phyloP scores from a whole-genome alignment of 805 yeast species.

The Candida yuanshanica region DNA sequence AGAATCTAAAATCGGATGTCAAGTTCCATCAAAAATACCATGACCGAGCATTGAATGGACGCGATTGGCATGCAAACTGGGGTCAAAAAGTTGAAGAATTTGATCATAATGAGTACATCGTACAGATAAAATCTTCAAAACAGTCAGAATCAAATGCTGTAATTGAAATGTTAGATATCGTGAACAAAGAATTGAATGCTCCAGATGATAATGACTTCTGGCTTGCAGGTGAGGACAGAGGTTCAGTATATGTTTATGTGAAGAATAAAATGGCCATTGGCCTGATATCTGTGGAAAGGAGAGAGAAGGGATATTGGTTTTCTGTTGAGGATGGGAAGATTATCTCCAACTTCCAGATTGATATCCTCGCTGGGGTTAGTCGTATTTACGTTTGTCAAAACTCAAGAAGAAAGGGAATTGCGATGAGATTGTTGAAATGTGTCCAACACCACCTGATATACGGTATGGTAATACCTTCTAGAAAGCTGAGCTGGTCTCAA shows the following conservation, averaged over 20 bases:
- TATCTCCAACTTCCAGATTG: slow-evolving; percentile 41
- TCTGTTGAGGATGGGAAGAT: slow-evolving; percentile 41
- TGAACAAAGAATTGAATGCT: slow-evolving; percentile 57
- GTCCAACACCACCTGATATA: slow-evolving; percentile 41
- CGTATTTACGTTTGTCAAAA: slow-evolving; percentile 41
- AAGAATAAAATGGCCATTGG: slow-evolving; percentile 46
- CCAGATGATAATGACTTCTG: slow-evolving; percentile 42
- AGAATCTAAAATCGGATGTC: slow-evolving; percentile 36
- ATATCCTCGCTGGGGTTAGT: slow-evolving; percentile 40
- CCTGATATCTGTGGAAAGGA: slow-evolving; percentile 46
- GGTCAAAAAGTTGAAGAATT: slow-evolving; percentile 19
- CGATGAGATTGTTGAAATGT: slow-evolving; percentile 35
- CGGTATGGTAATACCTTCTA: slow-evolving; percentile 39
- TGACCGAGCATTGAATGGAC: slow-evolving; percentile 40
- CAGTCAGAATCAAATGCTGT: slow-evolving; percentile 29
- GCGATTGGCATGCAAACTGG: slow-evolving; percentile 40
- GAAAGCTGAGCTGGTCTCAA: slow-evolving; percentile 63
- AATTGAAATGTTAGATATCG: slow-evolving; percentile 41
- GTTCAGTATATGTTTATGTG: slow-evolving; percentile 46
- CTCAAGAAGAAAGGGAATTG: slow-evolving; percentile 48
- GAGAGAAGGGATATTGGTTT: slow-evolving; percentile 53
- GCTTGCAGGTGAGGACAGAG: slow-evolving; percentile 27
- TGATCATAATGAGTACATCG: slow-evolving; percentile 24
- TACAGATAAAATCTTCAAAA: slow-evolving; percentile 30
- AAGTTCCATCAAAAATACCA: slow-evolving; percentile 50